Conservation (phyloP, 306 rosid species). For the Trifolium pratense region DNA sequence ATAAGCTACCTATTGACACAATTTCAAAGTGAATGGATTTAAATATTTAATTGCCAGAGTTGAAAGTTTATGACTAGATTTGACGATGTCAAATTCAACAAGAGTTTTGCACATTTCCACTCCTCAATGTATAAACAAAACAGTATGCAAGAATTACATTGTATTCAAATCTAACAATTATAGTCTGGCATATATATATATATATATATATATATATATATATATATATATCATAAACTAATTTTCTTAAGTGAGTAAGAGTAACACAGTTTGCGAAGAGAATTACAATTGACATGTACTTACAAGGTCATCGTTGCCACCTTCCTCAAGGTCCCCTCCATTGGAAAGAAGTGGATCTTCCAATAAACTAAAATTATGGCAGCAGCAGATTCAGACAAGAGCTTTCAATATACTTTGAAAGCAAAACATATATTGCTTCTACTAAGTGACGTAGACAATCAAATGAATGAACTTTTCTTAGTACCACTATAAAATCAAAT, state of each 20-base stretch:
- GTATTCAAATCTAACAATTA: slow-evolving; percentile 16
- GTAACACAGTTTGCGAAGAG: slow-evolving; percentile 28
- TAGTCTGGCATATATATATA: slow-evolving; percentile 19
- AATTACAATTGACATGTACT: slow-evolving; percentile 45
- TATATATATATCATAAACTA: slow-evolving; percentile 9
- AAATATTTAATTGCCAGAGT: too few relatives aligned
- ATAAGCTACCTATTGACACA: too few relatives aligned
- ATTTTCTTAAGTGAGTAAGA: slow-evolving; percentile 24
- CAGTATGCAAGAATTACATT: slow-evolving; percentile 10
- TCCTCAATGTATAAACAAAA: slow-evolving; percentile 1
- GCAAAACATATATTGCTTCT: slow-evolving; percentile 25
- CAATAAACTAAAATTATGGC: slow-evolving; percentile 58
- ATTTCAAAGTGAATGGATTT: too few relatives aligned
- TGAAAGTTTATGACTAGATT: too few relatives aligned
- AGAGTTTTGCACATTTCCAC: slow-evolving; percentile 12
- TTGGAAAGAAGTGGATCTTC: slow-evolving; percentile 78
- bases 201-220: too few relatives aligned
- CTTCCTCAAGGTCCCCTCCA: slow-evolving; percentile 74
- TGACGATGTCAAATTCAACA: slow-evolving; percentile 15
- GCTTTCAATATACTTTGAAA: slow-evolving; percentile 25
- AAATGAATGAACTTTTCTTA: slow-evolving; percentile 18
- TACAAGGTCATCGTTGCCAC: slow-evolving; percentile 58
- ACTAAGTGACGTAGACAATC: slow-evolving; percentile 1
- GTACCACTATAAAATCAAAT: slow-evolving; percentile 24
- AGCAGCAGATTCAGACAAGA: slow-evolving; percentile 41